These are phyloP conservation scores for Ogataea paraovalis DNA, from an alignment of 805 yeast genomes.

Conservation along the genomic window DNA sequence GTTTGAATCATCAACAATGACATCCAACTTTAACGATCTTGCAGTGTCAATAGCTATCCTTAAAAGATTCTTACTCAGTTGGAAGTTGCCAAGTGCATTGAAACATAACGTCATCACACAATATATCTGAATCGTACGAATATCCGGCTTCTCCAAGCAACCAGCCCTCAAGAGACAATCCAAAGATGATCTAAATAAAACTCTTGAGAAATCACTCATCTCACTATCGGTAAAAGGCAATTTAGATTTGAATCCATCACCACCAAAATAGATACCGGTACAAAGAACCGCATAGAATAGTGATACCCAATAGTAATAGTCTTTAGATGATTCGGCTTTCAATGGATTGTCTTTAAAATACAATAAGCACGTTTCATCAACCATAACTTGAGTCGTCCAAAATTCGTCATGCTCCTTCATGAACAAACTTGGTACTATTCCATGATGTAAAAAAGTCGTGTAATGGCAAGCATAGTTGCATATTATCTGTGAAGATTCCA, in stretches of 20 bases:
- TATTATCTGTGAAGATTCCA: conserved; percentile 11
- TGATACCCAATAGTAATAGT: conserved; percentile 26
- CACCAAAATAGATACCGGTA: conserved; percentile 22
- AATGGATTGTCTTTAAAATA: conserved; percentile 9
- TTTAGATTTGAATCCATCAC: conserved; percentile 10
- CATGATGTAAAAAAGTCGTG: conserved; percentile 24
- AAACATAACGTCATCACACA: conserved; percentile 22
- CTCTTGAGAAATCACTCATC: conserved; percentile 12
- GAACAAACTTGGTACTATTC: conserved; percentile 19
- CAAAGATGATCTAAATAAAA: conserved; percentile 21
- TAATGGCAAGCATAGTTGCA: conserved; percentile 22
- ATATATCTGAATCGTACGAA: conserved; percentile 22
- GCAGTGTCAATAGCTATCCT: conserved; percentile 19
- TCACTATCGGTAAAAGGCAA: conserved; percentile 12
- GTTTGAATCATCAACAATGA: not conserved
- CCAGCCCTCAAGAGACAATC: conserved; percentile 21
- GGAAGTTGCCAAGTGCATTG: conserved; percentile 23
- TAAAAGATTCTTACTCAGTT: conserved; percentile 18
- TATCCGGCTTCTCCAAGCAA: conserved; percentile 22
- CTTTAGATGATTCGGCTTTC: conserved; percentile 11
- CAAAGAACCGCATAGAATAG: conserved; percentile 21
- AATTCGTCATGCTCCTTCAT: conserved; percentile 22
- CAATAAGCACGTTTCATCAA: conserved; percentile 8
- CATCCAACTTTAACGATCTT: conserved; percentile 12
- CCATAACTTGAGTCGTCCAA: conserved; percentile 13